A percentile compares a stretch with the other conserved stretches of the same genome.
phyloP scores from a whole-genome alignment of 352 stramenopile genomes.

The Globisporangium parvum region DNA sequence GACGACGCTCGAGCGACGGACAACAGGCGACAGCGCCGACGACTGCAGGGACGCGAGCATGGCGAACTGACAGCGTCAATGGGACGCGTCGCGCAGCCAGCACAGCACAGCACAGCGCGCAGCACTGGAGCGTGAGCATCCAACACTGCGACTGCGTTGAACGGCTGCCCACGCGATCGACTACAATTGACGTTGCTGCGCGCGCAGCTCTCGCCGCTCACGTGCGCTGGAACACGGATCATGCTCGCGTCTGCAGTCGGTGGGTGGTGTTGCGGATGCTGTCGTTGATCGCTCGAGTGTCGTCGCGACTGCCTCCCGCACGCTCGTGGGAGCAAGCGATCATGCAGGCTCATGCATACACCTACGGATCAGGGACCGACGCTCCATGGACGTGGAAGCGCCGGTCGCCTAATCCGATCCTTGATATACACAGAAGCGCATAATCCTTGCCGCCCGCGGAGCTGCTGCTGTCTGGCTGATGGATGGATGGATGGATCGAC shows the following conservation, averaged over 20 bases:
- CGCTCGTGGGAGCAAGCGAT: slow-evolving; percentile 23
- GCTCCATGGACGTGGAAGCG: slow-evolving; percentile 3
- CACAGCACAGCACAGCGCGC: too few relatives aligned
- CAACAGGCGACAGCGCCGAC: too few relatives aligned
- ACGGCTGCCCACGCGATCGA: too few relatives aligned
- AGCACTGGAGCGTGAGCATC: too few relatives aligned
- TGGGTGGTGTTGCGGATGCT: not conserved
- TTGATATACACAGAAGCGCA: slow-evolving; percentile 73
- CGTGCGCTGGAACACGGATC: too few relatives aligned
- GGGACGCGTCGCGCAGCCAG: too few relatives aligned
- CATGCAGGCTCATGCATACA: slow-evolving; percentile 74
- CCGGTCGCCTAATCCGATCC: slow-evolving; percentile 64
- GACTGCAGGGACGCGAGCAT: too few relatives aligned
- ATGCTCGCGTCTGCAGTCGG: not conserved
- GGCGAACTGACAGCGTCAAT: too few relatives aligned
- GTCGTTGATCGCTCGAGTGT: too few relatives aligned
- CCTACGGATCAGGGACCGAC: slow-evolving; percentile 60
- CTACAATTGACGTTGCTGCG: too few relatives aligned
- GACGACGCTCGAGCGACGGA: not conserved
- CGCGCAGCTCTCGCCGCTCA: too few relatives aligned
- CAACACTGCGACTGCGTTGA: too few relatives aligned
- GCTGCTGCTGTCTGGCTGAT: slow-evolving; percentile 8
- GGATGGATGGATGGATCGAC: slow-evolving; percentile 2
- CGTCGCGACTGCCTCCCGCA: slow-evolving; percentile 1
- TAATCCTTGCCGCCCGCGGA: slow-evolving; percentile 31